These are phyloP conservation scores for Exophiala calicioides DNA, from an alignment of 2,329 filamentous ascomycete species.

Conservation along the genomic window DNA sequence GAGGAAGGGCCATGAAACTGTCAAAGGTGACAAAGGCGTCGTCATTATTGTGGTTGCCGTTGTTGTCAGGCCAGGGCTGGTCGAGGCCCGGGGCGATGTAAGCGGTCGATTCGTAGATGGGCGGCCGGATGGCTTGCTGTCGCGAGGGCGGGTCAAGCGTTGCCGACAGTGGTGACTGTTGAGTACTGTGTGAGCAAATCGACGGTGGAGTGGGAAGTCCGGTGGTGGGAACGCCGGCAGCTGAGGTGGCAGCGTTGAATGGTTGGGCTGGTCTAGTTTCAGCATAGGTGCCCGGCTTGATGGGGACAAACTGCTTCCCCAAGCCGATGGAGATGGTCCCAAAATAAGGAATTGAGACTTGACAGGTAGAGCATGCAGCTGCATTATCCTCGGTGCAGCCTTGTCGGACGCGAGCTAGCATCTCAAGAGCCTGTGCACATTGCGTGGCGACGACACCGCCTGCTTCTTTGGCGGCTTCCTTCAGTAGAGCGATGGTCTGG, in stretches of 20 bases:
- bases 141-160: slow-evolving; percentile 14
- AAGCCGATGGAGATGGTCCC: slow-evolving; percentile 44
- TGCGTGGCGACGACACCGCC: slow-evolving; percentile 48
- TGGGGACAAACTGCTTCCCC: slow-evolving; percentile 36
- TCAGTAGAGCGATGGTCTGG: slow-evolving; percentile 37
- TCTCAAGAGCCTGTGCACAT: slow-evolving; percentile 44
- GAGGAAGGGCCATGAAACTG: slow-evolving; percentile 32
- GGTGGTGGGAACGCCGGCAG: slow-evolving; percentile 12
- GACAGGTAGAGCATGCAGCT: slow-evolving; percentile 33
- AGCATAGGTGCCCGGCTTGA: slow-evolving; percentile 27
- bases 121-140: slow-evolving; percentile 2
- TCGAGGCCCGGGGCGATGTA: slow-evolving; percentile 23
- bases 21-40: slow-evolving; percentile 33
- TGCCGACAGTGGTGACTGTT: slow-evolving; percentile 27
- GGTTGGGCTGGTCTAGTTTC: background rate
- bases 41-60: too few species aligned
- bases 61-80: slow-evolving; percentile 21
- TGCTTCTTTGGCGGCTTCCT: slow-evolving; percentile 36
- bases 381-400: slow-evolving; percentile 27
- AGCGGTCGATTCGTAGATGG: slow-evolving; percentile 19
- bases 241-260: slow-evolving; percentile 2
- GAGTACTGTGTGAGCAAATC: slow-evolving; percentile 21
- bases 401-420: slow-evolving; percentile 36
- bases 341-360: slow-evolving; percentile 50
- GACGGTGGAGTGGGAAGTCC: slow-evolving; percentile 32